Evolutionary conservation across 208 protist species (phyloP).

Genomic region (Naegleria gruberi): DNA sequence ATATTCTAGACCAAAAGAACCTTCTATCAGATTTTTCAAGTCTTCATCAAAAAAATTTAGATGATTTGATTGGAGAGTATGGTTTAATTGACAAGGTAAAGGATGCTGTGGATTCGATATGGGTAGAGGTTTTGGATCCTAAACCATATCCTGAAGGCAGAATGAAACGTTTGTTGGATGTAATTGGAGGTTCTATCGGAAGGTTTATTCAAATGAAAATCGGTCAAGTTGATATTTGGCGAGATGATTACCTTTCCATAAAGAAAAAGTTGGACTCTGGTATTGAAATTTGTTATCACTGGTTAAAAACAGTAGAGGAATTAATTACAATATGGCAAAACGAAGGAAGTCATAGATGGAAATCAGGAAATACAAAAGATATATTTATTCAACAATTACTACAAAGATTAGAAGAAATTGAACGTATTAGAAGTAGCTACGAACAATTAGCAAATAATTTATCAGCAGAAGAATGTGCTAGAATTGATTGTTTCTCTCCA

Average conservation of each 20-base stretch:
- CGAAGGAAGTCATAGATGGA: constrained; percentile 41
- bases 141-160: neutral
- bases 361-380: constrained; percentile 48
- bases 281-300: constrained; percentile 6
- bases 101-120: neutral
- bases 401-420: constrained; percentile 49
- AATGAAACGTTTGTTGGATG: neutral
- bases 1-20: neutral
- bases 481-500: constrained; percentile 53
- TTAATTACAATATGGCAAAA: constrained; percentile 43
- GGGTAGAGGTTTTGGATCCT: neutral
- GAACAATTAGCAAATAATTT: constrained; percentile 64
- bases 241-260: neutral
- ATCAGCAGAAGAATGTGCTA: constrained; percentile 43
- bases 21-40: neutral
- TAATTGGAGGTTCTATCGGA: neutral
- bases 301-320: neutral
- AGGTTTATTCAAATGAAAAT: constrained; percentile 14
- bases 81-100: neutral
- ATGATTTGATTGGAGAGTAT: neutral
- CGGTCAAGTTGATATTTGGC: neutral
- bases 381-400: constrained; percentile 46
- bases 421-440: constrained; percentile 53
- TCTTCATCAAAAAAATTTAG: constrained; percentile 8
- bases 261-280: neutral